These are phyloP conservation scores for Mycosphaerella arachidis DNA, from an alignment of 2,329 filamentous ascomycete species.

Conservation along the genomic window DNA sequence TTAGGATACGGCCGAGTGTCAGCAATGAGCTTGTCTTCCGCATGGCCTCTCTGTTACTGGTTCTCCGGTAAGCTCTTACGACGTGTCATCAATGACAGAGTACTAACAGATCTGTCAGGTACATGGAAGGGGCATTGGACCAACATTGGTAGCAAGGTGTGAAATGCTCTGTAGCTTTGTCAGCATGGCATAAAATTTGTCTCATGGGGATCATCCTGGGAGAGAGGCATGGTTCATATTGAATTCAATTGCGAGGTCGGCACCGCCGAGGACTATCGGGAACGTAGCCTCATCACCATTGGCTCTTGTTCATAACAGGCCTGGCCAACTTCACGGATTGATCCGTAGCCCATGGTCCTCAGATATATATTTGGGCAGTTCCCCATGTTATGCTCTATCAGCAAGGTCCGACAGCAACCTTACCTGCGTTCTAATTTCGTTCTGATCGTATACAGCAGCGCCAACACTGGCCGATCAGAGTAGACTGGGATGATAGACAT, in stretches of 20 bases:
- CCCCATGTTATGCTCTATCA: neutral
- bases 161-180: neutral
- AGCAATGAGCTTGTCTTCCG: neutral
- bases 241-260: neutral
- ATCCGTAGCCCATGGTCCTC: neutral
- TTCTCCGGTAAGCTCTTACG: no score
- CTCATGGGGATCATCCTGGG: neutral
- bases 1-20: neutral
- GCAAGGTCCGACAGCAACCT: neutral
- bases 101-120: neutral
- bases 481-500: neutral
- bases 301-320: neutral
- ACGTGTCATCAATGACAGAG: no score
- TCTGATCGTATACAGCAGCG: neutral
- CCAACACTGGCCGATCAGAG: neutral
- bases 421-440: neutral
- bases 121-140: neutral
- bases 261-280: neutral
- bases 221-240: neutral
- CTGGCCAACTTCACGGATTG: neutral
- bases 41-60: no score
- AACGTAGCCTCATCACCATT: neutral
- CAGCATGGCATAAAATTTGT: neutral
- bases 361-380: neutral
- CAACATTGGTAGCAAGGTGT: neutral